Percentiles rank a stretch among this genome's conserved stretches.
Evolutionary conservation across 2,329 filamentous ascomycete genomes (phyloP).

Genomic region (Thelonectria blattea): DNA sequence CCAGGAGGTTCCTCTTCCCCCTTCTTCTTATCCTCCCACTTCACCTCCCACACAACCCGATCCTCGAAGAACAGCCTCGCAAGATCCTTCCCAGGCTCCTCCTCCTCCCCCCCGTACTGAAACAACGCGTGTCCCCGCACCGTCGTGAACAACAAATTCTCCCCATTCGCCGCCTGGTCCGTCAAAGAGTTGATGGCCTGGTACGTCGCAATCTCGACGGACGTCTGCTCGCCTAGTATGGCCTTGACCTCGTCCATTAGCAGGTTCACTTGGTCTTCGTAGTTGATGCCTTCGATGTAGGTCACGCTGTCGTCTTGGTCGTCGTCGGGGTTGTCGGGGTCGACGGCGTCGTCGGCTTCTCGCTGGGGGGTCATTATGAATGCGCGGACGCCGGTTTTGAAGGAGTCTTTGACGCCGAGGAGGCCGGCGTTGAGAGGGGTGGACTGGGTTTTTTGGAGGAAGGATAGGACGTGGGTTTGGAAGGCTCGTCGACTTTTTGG

Average conservation of each 20-base stretch:
- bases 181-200: background rate
- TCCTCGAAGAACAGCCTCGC: background rate
- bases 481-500: background rate
- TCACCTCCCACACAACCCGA: background rate
- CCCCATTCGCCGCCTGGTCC: background rate
- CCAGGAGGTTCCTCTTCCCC: background rate
- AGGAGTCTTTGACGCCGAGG: background rate
- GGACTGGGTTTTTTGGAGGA: background rate
- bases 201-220: background rate
- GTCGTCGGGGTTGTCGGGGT: background rate
- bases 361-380: constrained; percentile 1
- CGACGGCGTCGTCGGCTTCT: background rate
- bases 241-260: background rate
- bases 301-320: background rate
- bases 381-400: background rate
- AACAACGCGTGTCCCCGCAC: background rate
- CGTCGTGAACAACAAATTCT: background rate
- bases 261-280: background rate
- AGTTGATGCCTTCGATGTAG: background rate
- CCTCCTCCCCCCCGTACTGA: background rate
- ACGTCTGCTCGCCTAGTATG: background rate
- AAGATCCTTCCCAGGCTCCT: background rate
- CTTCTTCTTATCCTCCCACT: background rate
- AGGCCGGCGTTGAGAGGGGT: background rate
- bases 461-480: background rate